Conservation (phyloP, 805 yeast species). For the Pichia heedii region DNA sequence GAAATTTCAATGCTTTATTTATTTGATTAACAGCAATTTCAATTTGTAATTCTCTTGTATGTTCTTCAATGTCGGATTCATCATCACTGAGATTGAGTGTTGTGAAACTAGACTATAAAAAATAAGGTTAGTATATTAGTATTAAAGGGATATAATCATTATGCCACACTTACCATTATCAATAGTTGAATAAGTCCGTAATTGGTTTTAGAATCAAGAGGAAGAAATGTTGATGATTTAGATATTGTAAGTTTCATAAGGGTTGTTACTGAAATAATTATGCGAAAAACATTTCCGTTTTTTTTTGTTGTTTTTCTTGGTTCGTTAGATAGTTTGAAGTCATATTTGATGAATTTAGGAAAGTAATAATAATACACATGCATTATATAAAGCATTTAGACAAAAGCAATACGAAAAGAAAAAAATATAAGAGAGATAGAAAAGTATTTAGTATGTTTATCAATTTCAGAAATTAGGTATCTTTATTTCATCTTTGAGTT, state of each 20-base stretch:
- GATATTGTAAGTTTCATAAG: too few relatives aligned
- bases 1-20: constrained; percentile 57
- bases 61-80: constrained; percentile 76
- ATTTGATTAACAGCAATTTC: constrained; percentile 78
- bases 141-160: not conserved
- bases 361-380: too few relatives aligned
- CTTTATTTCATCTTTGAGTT: constrained; percentile 21
- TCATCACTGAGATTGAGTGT: constrained; percentile 77
- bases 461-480: constrained; percentile 1
- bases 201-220: too few relatives aligned
- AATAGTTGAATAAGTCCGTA: too few relatives aligned
- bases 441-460: constrained; percentile 7
- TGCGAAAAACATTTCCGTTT: too few relatives aligned
- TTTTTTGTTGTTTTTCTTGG: too few relatives aligned
- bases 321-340: too few relatives aligned
- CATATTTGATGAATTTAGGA: too few relatives aligned
- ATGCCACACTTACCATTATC: not conserved
- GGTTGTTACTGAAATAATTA: too few relatives aligned
- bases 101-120: constrained; percentile 51
- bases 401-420: too few relatives aligned
- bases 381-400: too few relatives aligned
- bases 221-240: too few relatives aligned
- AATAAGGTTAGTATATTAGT: not conserved
- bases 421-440: not conserved
- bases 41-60: constrained; percentile 81